Percentiles rank a stretch among this genome's conserved stretches.
phyloP scores from a whole-genome alignment of 2,329 filamentous ascomycete species.

The Aspergillus quadricinctus region DNA sequence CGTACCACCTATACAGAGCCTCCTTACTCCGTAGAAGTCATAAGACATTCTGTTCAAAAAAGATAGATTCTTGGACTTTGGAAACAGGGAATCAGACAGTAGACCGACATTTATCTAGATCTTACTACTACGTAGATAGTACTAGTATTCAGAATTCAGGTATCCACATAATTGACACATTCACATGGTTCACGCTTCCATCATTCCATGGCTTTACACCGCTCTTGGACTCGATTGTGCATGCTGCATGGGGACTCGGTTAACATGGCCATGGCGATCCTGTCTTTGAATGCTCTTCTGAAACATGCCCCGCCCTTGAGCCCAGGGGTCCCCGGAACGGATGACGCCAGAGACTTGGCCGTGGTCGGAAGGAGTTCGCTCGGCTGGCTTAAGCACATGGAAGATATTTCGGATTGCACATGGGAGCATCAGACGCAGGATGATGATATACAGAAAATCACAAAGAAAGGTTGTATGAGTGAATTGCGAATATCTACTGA shows the following conservation, averaged over 20 bases:
- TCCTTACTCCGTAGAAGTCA: background rate
- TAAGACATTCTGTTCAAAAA: too few relatives aligned
- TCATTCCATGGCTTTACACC: constrained; percentile 3
- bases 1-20: too few relatives aligned
- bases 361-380: background rate
- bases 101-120: background rate
- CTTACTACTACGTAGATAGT: too few relatives aligned
- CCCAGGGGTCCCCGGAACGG: background rate
- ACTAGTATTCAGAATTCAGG: constrained; percentile 4
- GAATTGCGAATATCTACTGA: background rate
- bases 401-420: background rate
- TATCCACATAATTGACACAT: background rate
- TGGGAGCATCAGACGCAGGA: too few relatives aligned
- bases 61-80: background rate
- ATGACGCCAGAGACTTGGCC: background rate
- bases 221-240: background rate
- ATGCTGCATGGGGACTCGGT: background rate
- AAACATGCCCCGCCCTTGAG: constrained; percentile 4
- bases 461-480: background rate
- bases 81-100: background rate
- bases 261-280: constrained; percentile 10
- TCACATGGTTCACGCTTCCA: background rate
- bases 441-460: background rate
- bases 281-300: background rate
- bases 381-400: background rate